Evolutionary conservation across 257 asterid genomes (phyloP), one percentile per base, ranked within the genome.

Genomic region (Nemophila menziesii): DNA sequence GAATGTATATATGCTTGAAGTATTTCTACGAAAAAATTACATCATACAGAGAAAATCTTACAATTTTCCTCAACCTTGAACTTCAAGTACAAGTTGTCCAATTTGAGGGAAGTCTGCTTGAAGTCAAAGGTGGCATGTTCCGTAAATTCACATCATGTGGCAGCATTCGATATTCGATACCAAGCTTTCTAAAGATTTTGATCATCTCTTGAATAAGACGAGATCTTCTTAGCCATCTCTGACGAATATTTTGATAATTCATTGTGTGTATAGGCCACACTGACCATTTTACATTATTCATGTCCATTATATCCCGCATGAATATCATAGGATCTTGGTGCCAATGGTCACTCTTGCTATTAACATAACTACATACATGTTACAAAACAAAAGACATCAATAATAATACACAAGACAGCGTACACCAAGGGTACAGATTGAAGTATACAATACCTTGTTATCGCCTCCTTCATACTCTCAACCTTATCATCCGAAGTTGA

Each of bases 201-300:
- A 90, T 57, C 93, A 85, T 74, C 58, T 90, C 94, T 70, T 74
- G 93, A 0, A 90, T 75, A 22, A 90, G 65, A 33, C 67, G 73
- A 14, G 87, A 69, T 58, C 98, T 74, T 54, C 98, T 68, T 4
- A 42, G 39, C 74, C 74, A 84, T 58, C 95, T 81, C 71, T 89
- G 93, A 3, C 92, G 90, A 95, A 89, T 89, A 61, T 89, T 85
- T 51, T 89, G 94, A 52, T 56, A 65, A 61, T 89, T 89, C 77
- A 89, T 89, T 16, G 46, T 78, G 72, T 89, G 96, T 0, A 75
- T 60, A 16, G 60, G 74, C 94, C 98, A 85, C 5, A 77, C 22
- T 0, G 98, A 81, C 69, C 78, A 80, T 62, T 69, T 81, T 67
- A 90, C 39, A 65, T 76, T 38, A 77, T 90, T 90, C 89, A 85